Evolutionary conservation across 805 yeast genomes (phyloP).

Genomic region (Yamadazyma akitaensis): DNA sequence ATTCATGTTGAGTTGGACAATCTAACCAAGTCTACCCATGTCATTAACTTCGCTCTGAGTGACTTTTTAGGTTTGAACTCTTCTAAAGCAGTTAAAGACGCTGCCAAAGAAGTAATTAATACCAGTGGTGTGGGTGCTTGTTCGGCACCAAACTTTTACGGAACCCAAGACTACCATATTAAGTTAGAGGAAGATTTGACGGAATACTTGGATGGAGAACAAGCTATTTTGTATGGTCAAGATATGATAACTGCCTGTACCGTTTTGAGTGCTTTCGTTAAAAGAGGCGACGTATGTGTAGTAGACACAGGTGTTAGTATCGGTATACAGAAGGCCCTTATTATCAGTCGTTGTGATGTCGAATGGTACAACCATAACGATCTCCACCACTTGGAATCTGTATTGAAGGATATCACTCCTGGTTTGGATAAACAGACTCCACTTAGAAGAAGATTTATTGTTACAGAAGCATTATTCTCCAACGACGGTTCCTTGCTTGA

Average conservation of each 20-base stretch:
- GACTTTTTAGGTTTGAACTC: conserved; percentile 68
- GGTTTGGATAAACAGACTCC: conserved; percentile 65
- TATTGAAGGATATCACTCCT: conserved; percentile 58
- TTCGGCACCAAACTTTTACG: conserved; percentile 97
- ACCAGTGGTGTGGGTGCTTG: conserved; percentile 95
- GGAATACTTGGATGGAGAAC: conserved; percentile 69
- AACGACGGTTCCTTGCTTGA: conserved; percentile 78
- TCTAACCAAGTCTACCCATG: conserved; percentile 21
- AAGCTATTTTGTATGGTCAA: conserved; percentile 86
- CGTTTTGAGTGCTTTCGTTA: conserved; percentile 88
- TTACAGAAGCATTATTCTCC: conserved; percentile 87
- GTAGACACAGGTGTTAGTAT: conserved; percentile 78
- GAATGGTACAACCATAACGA: conserved; percentile 87
- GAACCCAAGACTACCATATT: conserved; percentile 88
- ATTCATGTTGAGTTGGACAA: conserved; percentile 28
- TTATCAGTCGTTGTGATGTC: conserved; percentile 81
- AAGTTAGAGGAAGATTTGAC: conserved; percentile 75
- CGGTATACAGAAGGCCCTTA: conserved; percentile 82
- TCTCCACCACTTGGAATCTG: conserved; percentile 71
- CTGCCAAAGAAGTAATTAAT: conserved; percentile 56
- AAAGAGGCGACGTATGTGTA: conserved; percentile 89
- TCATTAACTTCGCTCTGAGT: conserved; percentile 64
- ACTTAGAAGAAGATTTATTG: conserved; percentile 82
- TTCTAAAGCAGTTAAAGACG: conserved; percentile 43
- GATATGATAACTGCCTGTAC: conserved; percentile 84